Evolutionary conservation across 805 yeast species (phyloP), one percentile per base, ranked within the genome.

Genomic region (Hanseniaspora jakobsenii): DNA sequence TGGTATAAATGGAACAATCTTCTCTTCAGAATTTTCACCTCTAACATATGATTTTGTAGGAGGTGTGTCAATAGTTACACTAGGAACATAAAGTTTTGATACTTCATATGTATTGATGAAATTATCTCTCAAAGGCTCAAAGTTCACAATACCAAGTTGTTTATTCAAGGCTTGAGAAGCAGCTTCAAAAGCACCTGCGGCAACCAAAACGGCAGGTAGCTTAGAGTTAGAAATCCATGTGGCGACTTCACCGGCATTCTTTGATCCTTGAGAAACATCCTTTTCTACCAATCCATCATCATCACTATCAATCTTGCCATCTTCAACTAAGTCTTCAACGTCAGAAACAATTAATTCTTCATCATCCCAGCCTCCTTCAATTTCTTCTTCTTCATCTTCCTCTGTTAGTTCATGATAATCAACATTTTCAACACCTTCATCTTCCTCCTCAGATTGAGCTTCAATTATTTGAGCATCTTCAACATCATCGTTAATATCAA

Each of bases 151-250:
- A 54, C 96, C 98, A 36, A 79, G 69, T 63, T 93, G 98, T 56
- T 89, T 81, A 66, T 80, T 77, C 55, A 91, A 72, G 58, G 93
- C 73, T 55, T 86, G 93, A 31, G 95, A 91, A 30, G 97, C 99
- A 44, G 89, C 81, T 52, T 86, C 96, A 59, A 89, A 89, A 4
- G 93, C 82, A 54, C 99, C 99, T 2, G 95, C 86, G 2, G 98
- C 96, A 55, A 81, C 86, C 54, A 85, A 83, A 22, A 84, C 85
- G 24, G 95, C 96, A 4, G 96, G 85, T 46, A 87, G 73, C 50
- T 80, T 81, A 14, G 95, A 82, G 62, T 81, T 84, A 52, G 89
- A 80, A 24, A 83, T 72, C 98, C 99, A 93, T 48, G 63, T 62
- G 3, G 78, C 78, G 26, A 77, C 63, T 59, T 87, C 95, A 22